Evolutionary conservation across 176 grass and related monocot species (phyloP), one percentile per base, ranked within the genome.

Genomic region (Carex littledalei): DNA sequence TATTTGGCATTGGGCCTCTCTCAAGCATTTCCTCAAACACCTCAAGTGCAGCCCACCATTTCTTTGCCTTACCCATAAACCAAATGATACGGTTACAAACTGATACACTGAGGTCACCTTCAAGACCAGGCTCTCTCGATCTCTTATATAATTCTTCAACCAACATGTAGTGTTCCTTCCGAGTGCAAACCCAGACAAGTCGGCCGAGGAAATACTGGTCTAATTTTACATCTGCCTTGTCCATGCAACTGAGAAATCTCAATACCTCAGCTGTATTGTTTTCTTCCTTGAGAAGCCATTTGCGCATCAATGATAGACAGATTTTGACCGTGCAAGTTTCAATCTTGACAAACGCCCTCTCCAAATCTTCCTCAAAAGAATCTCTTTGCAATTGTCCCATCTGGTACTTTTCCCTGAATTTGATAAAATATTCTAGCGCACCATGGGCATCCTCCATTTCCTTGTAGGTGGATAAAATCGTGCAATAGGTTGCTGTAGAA

Each of bases 41-140:
- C 79, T 94, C 93, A 47, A 98, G 89, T 81, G 93, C 95, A 49
- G 89, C 85, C 95, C 93, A 94, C 95, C 95, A 98, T 86, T 98
- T 98, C 83, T 92, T 98, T 12, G 95, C 86, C 50, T 89, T 98
- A 50, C 93, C 91, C 89, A 92, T 90, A 11, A 98, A n/a, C 91
- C 89, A 98, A 29, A 98, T 95, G 78, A 95, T 86, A 76, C 92
- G 96, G 84, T 95, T 98, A 72, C 93, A 98, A 22, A 94, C 88
- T 2, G 93, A 88, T 87, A 98, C 78, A 16, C 91, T 94, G 31
- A 95, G 87, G 24, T 84, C 89, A 50, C 17, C 61, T 29, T 41
- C 39, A 11, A 4, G 18, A 80, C 74, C 64, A n/a, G 29, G 24
- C 31, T 91, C 91, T 12, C 91, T 89, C 66, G 94, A 87, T 80